Conservation (phyloP, 306 rosid genomes). For the Acacia crassicarpa region DNA sequence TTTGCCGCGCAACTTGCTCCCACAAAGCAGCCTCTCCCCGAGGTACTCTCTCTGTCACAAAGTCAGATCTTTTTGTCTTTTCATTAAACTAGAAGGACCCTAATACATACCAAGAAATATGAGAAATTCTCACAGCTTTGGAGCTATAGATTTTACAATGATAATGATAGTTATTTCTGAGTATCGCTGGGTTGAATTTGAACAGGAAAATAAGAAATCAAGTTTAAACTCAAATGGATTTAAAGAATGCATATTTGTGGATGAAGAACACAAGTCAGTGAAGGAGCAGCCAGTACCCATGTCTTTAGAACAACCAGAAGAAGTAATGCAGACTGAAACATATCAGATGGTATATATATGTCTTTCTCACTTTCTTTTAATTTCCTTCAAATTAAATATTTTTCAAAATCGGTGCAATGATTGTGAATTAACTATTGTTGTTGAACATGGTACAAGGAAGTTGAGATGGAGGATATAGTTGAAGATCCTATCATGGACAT, state of each 20-base stretch:
- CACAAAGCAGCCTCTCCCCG: slow-evolving; percentile 40
- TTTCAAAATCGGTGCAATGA: background rate
- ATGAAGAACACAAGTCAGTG: slow-evolving; percentile 61
- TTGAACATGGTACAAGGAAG: slow-evolving; percentile 54
- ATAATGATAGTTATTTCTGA: slow-evolving; percentile 8
- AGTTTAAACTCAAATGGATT: slow-evolving; percentile 49
- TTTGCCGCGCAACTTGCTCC: slow-evolving; percentile 61
- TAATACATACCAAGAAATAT: no score
- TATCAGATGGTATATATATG: slow-evolving; percentile 60
- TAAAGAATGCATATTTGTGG: slow-evolving; percentile 66
- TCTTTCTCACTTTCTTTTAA: background rate
- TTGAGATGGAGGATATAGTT: slow-evolving; percentile 89
- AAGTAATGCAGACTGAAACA: slow-evolving; percentile 38
- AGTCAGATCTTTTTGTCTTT: no score
- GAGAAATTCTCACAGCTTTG: background rate
- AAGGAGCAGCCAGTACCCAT: slow-evolving; percentile 77
- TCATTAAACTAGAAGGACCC: no score
- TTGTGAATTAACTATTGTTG: background rate
- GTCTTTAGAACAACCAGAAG: slow-evolving; percentile 65
- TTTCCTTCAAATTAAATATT: no score
- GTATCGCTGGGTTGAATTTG: slow-evolving; percentile 5
- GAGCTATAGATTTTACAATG: background rate
- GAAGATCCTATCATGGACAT: slow-evolving; percentile 76
- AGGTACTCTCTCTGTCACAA: slow-evolving; percentile 42
- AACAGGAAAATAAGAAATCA: slow-evolving; percentile 51